Evolutionary conservation across 805 yeast species (phyloP).

Genomic region (Candida pseudofarinosa): DNA sequence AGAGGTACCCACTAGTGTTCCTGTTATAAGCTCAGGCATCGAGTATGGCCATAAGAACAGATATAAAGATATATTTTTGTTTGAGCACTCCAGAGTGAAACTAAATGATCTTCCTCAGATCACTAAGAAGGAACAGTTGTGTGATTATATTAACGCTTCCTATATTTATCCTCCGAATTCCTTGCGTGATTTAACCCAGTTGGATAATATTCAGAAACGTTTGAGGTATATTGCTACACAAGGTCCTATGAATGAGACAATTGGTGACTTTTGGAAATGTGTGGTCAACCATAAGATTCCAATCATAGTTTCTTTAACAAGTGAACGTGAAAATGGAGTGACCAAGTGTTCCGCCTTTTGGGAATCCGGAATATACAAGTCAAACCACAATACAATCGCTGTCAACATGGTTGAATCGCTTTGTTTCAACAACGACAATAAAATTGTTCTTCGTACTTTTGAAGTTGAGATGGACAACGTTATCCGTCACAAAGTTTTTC

Average conservation of each 20-base stretch:
- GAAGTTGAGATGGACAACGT: conserved; percentile 30
- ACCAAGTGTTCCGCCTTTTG: conserved; percentile 80
- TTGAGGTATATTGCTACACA: conserved; percentile 68
- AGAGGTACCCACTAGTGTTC: conserved; percentile 14
- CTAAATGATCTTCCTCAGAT: conserved; percentile 25
- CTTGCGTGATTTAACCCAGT: conserved; percentile 9
- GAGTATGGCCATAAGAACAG: conserved; percentile 80
- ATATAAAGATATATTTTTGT: conserved; percentile 85
- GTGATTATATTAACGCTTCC: conserved; percentile 85
- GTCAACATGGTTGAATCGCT: conserved; percentile 21
- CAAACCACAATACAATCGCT: conserved; percentile 21
- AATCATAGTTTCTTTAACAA: conserved; percentile 70
- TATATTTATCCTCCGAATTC: conserved; percentile 35
- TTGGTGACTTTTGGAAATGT: conserved; percentile 83
- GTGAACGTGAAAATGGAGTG: conserved; percentile 68
- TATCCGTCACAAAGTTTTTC: conserved; percentile 49
- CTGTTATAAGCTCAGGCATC: conserved; percentile 66
- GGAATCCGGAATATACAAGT: conserved; percentile 53
- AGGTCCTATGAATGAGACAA: conserved; percentile 76
- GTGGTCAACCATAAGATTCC: conserved; percentile 60
- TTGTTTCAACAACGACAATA: conserved; percentile 5
- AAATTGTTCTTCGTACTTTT: conserved; percentile 40
- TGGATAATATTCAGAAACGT: conserved; percentile 6
- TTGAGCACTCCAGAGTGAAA: conserved; percentile 78
- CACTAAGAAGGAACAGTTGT: conserved; percentile 9